These are phyloP conservation scores for Exophiala alcalophila DNA, from an alignment of 2,329 filamentous ascomycete genomes.

Conservation along the genomic window DNA sequence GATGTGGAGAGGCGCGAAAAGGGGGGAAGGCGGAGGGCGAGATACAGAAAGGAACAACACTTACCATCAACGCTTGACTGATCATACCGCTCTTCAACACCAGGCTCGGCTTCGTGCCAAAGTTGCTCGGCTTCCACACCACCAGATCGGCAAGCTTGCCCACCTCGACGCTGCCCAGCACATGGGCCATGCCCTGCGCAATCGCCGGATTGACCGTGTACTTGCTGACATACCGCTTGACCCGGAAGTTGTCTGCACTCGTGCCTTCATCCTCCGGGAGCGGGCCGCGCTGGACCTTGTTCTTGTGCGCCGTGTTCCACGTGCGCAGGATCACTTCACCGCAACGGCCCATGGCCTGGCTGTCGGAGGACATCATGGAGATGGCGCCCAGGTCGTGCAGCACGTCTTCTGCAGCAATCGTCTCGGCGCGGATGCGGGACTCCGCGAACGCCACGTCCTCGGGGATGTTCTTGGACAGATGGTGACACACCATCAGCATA, in stretches of 20 bases:
- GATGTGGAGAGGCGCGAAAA: background rate
- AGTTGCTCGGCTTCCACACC: conserved; percentile 79
- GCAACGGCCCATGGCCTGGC: conserved; percentile 93
- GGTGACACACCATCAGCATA: conserved; percentile 98
- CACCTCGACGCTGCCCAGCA: conserved; percentile 82
- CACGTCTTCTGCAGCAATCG: conserved; percentile 94
- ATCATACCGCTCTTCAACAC: conserved; percentile 89
- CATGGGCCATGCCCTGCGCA: conserved; percentile 82
- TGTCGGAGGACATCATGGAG: conserved; percentile 95
- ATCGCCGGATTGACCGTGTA: conserved; percentile 94
- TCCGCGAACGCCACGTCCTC: conserved; percentile 96
- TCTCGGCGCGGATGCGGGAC: conserved; percentile 89
- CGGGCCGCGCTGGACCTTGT: conserved; percentile 77
- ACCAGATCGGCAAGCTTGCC: conserved; percentile 89
- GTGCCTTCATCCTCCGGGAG: conserved; percentile 75
- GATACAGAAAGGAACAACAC: conserved; percentile 30
- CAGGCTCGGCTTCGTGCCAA: conserved; percentile 78
- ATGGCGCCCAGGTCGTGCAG: conserved; percentile 93
- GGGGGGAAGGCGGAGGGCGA: too few species aligned
- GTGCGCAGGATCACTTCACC: conserved; percentile 90
- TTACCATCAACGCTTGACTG: conserved; percentile 76
- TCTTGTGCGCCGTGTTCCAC: conserved; percentile 98
- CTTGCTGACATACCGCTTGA: conserved; percentile 90
- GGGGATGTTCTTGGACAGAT: conserved; percentile 85
- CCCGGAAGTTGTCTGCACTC: conserved; percentile 82